Base-by-base conservation (phyloP, 2,329 filamentous ascomycete genomes). In the Ambrosiella xylebori region DNA sequence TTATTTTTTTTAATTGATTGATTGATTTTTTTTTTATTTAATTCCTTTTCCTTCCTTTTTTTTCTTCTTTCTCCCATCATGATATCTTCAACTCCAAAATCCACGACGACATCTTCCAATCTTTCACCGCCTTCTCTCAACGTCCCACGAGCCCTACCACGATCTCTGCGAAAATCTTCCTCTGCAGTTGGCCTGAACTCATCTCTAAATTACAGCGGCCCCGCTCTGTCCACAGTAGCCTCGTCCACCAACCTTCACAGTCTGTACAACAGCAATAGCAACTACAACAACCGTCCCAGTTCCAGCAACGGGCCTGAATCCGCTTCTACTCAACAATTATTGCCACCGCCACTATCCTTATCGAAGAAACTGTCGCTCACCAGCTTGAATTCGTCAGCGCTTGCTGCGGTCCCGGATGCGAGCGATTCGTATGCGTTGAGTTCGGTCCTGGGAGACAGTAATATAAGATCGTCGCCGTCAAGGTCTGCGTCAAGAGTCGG, bases 331-430 rank as follows among this genome's bases (percentile, higher is more conserved):
- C 11, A 39, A 37, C 50, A 58, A 49, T 50, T 45, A 58, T 41
- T 54, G 15, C 53, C 57, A 27, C 52, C 57, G 17, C 37, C 53
- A 13, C 54, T 59, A 41, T 50, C 57, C n/a, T 35, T 59, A 11
- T 36, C 39, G 11, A 82, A 85, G 66, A 89, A 90, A 73, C 76
- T 77, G 61, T 88, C 84, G 54, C 73, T 87, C 62, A 83, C 81
- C 61, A 81, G 84, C 54, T 76, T 90, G 63, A 86, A 82, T 56
- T 73, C 74, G 61, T 73, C 73, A 65, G 80, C 80, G 35, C 74
- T 85, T 57, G 80, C 82, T 62, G 73, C 77, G 61, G 82, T 84
- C 63, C 82, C 81, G 65, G 81, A 85, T 80, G 79, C 78, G 64
- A 80, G 74, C 68, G 77, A 80, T 68, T 78, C 73, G 65, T 84